Evolutionary conservation across 306 rosid species (phyloP), one percentile per base, ranked within the genome.

Genomic region (Acacia confusa): DNA sequence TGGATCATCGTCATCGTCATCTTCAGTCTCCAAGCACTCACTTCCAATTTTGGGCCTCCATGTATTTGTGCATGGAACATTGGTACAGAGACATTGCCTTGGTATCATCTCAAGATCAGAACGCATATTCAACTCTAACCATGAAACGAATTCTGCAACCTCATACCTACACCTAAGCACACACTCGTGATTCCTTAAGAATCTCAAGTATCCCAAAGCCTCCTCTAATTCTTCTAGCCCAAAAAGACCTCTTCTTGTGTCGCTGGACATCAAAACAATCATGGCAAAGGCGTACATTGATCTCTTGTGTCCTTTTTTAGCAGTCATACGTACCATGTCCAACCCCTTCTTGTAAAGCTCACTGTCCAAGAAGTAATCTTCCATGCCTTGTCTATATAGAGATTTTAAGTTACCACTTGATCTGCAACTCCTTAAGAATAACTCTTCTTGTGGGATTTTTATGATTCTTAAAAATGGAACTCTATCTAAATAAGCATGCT

Each of bases 331-430:
- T n/a, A 55, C 3, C 25, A 20, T 9, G n/a, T n/a, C 7, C 11
- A 55, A 55, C 2, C 28, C 63, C 1, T n/a, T n/a, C 25, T 53
- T 3, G 4, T 2, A n/a, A n/a, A 2, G 6, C 28, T 55, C 20
- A 9, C 0, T 0, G 1, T 55, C 4, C 14, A 11, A 0, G 1
- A 55, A n/a, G 11, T 8, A 55, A 2, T 14, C 7, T 20, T 1
- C 25, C 13, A 55, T 55, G 28, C 63, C 63, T n/a, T n/a, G 1
- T 55, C 13, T 20, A 2, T n/a, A n/a, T 2, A 20, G 27, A 55
- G 28, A 9, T 9, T 55, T 28, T 55, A 55, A 20, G 61, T 53
- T 20, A n/a, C 61, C 27, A 0, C 12, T 53, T 53, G 24, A 19
- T 20, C 11, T 53, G 60, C 60, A 53, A 19, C 25, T 25, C 2